These are phyloP conservation scores for Aspergillus arachidicola DNA, from an alignment of 2,329 filamentous ascomycete genomes.

Conservation along the genomic window DNA sequence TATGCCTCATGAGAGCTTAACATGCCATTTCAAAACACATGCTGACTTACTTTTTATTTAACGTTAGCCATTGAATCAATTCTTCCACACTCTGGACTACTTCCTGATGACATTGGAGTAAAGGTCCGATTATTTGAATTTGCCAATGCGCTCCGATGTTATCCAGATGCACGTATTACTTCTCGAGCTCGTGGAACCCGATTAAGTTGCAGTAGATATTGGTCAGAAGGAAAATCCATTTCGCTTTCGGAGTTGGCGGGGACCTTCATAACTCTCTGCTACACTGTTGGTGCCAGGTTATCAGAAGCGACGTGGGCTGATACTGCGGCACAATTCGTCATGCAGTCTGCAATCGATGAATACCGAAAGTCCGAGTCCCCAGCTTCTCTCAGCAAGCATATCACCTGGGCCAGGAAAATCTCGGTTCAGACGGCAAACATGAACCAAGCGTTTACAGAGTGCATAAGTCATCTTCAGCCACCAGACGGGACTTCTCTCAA, in stretches of 20 bases:
- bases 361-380: slow-evolving; percentile 44
- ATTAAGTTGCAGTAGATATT: neutral
- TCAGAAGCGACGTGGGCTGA: slow-evolving; percentile 47
- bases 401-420: slow-evolving; percentile 47
- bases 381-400: slow-evolving; percentile 46
- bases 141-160: slow-evolving; percentile 19
- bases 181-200: neutral
- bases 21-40: neutral
- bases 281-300: slow-evolving; percentile 33
- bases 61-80: slow-evolving; percentile 46
- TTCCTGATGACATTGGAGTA: slow-evolving; percentile 46
- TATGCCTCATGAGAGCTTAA: slow-evolving; percentile 20
- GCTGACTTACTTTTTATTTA: slow-evolving; percentile 5
- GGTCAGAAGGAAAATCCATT: neutral
- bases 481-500: slow-evolving; percentile 17
- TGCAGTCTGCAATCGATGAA: slow-evolving; percentile 55
- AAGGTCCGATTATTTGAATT: slow-evolving; percentile 55
- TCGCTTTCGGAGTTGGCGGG: neutral
- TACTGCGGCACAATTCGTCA: slow-evolving; percentile 51
- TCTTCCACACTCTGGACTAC: slow-evolving; percentile 43
- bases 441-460: slow-evolving; percentile 28
- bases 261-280: slow-evolving; percentile 54
- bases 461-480: slow-evolving; percentile 23
- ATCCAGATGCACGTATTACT: neutral
- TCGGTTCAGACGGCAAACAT: slow-evolving; percentile 38